phyloP scores from a whole-genome alignment of 305 asterid genomes.

The Fraxinus nigra region DNA sequence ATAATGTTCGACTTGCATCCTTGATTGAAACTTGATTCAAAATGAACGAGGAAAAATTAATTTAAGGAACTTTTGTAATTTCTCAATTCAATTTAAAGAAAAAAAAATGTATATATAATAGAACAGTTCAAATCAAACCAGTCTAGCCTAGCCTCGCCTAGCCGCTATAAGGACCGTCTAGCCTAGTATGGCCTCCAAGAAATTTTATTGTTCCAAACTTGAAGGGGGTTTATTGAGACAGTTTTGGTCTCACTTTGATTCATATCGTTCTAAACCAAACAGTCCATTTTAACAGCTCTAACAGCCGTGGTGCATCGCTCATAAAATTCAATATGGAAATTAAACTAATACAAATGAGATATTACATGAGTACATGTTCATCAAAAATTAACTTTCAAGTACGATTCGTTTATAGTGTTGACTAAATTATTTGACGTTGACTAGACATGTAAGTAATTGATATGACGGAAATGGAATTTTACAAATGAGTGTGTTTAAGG shows the following conservation, averaged over 20 bases:
- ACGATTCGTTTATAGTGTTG: neutral
- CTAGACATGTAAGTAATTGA: conserved; percentile 20
- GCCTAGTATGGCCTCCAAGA: neutral
- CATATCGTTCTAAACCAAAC: neutral
- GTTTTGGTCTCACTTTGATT: neutral
- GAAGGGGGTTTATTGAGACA: neutral
- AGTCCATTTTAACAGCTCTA: neutral
- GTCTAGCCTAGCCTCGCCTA: no score
- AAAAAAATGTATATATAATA: no score
- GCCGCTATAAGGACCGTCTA: neutral
- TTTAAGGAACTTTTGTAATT: neutral
- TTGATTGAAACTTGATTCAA: neutral
- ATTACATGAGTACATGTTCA: neutral
- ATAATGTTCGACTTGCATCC: neutral
- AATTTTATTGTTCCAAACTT: neutral
- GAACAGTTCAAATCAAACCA: neutral
- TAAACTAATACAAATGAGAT: neutral
- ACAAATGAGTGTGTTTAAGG: conserved; percentile 22
- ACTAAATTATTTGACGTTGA: neutral
- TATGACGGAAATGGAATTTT: conserved; percentile 27
- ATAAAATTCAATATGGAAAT: neutral
- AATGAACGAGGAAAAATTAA: neutral
- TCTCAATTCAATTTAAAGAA: neutral
- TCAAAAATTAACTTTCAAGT: neutral
- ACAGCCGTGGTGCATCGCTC: neutral